Evolutionary conservation across 2,329 filamentous ascomycete species (phyloP).

Genomic region (Stachybotrys chlorohalonatus): DNA sequence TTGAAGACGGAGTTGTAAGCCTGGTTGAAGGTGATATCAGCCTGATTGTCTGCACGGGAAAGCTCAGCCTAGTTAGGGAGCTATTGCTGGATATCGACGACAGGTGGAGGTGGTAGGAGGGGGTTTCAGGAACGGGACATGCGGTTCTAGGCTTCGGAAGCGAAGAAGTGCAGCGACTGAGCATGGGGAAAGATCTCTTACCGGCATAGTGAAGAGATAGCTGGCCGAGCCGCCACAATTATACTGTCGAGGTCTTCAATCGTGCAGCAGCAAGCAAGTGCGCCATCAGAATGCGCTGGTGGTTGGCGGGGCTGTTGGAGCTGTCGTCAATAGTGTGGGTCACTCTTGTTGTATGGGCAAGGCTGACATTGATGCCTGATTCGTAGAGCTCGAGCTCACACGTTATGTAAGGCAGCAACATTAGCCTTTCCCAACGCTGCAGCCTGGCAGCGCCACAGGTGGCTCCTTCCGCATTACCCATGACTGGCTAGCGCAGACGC

Average conservation of each 20-base stretch:
- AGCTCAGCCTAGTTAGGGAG: background rate
- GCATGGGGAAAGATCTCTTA: constrained; percentile 15
- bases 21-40: constrained; percentile 32
- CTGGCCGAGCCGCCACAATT: constrained; percentile 9
- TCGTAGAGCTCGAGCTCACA: background rate
- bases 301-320: constrained; percentile 8
- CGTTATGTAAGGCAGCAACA: background rate
- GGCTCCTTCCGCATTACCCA: background rate
- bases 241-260: constrained; percentile 8
- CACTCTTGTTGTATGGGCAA: background rate
- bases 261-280: background rate
- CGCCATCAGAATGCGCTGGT: background rate
- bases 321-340: constrained; percentile 8
- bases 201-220: constrained; percentile 34
- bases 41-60: constrained; percentile 10
- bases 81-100: constrained; percentile 4
- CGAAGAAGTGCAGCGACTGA: too few species aligned
- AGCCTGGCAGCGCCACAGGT: background rate
- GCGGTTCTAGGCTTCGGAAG: background rate
- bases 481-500: background rate
- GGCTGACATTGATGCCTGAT: background rate
- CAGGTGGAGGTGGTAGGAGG: constrained; percentile 5
- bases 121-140: too few species aligned
- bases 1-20: constrained; percentile 98
- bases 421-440: background rate